Evolutionary conservation across 352 stramenopile species (phyloP).

Genomic region (Globisporangium nodosum): DNA sequence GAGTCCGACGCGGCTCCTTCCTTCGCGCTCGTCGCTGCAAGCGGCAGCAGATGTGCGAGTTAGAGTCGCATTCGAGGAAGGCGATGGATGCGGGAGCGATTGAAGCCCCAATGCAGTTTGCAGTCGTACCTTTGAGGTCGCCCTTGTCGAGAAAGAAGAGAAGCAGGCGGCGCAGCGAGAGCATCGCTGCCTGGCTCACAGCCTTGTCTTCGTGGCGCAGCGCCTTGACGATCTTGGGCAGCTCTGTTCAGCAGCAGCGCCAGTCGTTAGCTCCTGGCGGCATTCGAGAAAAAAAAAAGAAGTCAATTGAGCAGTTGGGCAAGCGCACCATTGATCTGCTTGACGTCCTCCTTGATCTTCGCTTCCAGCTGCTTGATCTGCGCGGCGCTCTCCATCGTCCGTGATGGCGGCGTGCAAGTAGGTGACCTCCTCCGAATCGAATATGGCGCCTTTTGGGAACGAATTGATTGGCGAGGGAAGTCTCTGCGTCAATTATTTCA

Average conservation of each 20-base stretch:
- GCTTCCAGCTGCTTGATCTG: constrained; percentile 85
- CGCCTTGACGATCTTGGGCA: constrained; percentile 68
- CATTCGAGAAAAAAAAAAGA: neutral
- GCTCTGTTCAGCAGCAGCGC: constrained; percentile 22
- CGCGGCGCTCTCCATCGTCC: constrained; percentile 41
- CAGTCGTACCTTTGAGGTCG: constrained; percentile 39
- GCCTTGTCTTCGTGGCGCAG: constrained; percentile 70
- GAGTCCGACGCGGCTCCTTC: constrained; percentile 6
- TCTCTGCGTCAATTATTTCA: neutral
- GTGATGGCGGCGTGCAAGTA: neutral
- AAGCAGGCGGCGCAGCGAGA: constrained; percentile 71
- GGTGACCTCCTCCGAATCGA: neutral
- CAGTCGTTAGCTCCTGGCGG: neutral
- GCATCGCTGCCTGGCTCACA: constrained; percentile 69
- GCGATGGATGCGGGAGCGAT: neutral
- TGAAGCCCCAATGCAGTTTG: neutral
- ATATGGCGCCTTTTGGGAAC: neutral
- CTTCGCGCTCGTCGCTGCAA: constrained; percentile 11
- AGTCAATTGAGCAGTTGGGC: neutral
- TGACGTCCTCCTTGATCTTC: constrained; percentile 83
- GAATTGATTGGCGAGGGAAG: constrained; percentile 5
- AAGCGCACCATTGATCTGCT: constrained; percentile 68
- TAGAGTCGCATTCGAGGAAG: neutral
- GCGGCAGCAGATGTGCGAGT: too few relatives aligned
- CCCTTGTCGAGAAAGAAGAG: constrained; percentile 83